Conservation (phyloP, 2,329 filamentous ascomycete genomes). For the Grosmannia huntii region DNA sequence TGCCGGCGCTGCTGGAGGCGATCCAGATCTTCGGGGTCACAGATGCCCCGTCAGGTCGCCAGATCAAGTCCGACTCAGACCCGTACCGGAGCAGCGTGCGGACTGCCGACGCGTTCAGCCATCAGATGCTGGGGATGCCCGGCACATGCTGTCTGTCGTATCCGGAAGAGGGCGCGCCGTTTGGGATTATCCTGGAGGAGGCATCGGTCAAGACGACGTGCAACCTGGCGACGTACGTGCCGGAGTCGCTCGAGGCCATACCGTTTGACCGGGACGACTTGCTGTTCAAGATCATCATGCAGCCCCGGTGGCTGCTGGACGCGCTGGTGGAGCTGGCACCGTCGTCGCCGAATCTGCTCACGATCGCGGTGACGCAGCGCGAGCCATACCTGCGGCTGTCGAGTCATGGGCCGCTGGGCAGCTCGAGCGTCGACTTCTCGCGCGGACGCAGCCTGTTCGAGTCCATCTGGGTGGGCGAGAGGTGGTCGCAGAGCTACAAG, state of each 20-base stretch:
- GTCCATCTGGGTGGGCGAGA: conserved; percentile 52
- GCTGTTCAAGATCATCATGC: conserved; percentile 91
- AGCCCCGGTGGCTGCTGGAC: conserved; percentile 58
- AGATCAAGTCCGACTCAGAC: conserved; percentile 45
- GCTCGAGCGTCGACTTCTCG: conserved; percentile 54
- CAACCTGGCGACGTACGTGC: conserved; percentile 77
- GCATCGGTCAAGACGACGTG: conserved; percentile 79
- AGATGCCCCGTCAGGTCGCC: conserved; percentile 42
- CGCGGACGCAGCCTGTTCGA: conserved; percentile 57
- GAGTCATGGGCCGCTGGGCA: conserved; percentile 45
- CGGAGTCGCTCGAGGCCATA: conserved; percentile 64
- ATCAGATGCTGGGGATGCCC: conserved; percentile 68
- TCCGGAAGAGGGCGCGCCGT: conserved; percentile 56
- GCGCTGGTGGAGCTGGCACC: conserved; percentile 56
- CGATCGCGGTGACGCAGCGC: conserved; percentile 49
- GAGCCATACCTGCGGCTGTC: conserved; percentile 66
- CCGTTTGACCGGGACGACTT: conserved; percentile 74
- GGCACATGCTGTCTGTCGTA: conserved; percentile 82
- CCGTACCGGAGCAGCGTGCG: conserved; percentile 35
- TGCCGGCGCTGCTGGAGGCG: conserved; percentile 80
- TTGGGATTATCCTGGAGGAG: conserved; percentile 80
- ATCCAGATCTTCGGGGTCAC: conserved; percentile 91
- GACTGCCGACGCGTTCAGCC: conserved; percentile 62
- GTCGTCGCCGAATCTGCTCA: conserved; percentile 60
- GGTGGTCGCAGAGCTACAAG: conserved; percentile 63